Conservation (phyloP, 805 yeast species). For the Lachancea cidri region DNA sequence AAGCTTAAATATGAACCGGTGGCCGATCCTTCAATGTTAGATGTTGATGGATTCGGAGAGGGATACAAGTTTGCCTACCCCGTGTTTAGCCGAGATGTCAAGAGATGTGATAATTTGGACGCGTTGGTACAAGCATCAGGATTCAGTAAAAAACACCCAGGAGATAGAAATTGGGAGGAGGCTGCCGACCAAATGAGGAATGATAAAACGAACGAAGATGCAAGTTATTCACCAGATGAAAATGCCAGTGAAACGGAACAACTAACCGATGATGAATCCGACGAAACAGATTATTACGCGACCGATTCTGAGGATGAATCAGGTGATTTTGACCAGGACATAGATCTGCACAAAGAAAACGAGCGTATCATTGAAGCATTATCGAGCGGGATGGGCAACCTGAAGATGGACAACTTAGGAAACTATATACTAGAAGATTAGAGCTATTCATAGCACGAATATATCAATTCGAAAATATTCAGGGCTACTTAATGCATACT, state of each 20-base stretch:
- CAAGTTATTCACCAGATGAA: constrained; percentile 31
- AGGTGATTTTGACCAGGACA: constrained; percentile 26
- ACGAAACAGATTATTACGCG: constrained; percentile 23
- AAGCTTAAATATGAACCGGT: constrained; percentile 71
- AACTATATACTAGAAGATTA: constrained; percentile 62
- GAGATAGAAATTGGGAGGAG: constrained; percentile 62
- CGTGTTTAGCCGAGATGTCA: constrained; percentile 67
- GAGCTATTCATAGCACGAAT: constrained; percentile 1
- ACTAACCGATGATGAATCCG: constrained; percentile 51
- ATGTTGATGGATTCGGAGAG: constrained; percentile 75
- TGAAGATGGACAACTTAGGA: constrained; percentile 79
- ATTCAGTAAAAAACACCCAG: constrained; percentile 48
- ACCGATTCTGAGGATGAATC: constrained; percentile 28
- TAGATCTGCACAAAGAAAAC: constrained; percentile 41
- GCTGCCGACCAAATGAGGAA: constrained; percentile 66
- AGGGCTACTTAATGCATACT: too few relatives aligned
- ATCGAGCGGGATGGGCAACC: constrained; percentile 53
- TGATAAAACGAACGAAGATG: constrained; percentile 27
- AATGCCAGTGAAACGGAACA: constrained; percentile 37
- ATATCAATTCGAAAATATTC: not conserved
- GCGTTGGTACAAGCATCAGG: constrained; percentile 92
- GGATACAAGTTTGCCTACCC: constrained; percentile 78
- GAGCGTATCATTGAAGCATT: constrained; percentile 68
- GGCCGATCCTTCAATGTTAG: constrained; percentile 65
- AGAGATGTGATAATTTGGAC: constrained; percentile 66